phyloP scores from a whole-genome alignment of 164 flowering plant genomes.

The Houttuynia cordata region DNA sequence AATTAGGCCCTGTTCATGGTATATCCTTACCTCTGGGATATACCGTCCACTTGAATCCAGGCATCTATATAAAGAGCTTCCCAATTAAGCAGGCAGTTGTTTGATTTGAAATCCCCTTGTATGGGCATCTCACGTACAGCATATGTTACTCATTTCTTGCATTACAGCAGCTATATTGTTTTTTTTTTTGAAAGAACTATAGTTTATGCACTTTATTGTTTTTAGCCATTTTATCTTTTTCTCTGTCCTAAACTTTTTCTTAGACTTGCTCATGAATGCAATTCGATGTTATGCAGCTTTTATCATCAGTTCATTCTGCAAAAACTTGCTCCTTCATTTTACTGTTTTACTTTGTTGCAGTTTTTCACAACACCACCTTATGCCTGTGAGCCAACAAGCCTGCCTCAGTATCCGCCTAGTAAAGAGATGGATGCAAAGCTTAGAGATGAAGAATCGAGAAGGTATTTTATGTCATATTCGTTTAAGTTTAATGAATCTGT shows the following conservation, averaged over 20 bases:
- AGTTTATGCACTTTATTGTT: neutral
- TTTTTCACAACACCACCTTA: conserved; percentile 72
- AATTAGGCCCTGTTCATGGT: too few species aligned
- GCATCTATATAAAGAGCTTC: too few species aligned
- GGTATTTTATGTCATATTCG: conserved; percentile 21
- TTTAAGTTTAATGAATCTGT: neutral
- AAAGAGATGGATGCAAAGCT: conserved; percentile 96
- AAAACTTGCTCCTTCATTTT: neutral
- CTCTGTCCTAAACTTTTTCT: too few species aligned
- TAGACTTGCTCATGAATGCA: neutral
- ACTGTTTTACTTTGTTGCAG: conserved; percentile 26
- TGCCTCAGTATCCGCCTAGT: conserved; percentile 92
- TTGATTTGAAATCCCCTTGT: too few species aligned
- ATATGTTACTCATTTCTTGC: too few species aligned
- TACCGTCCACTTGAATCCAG: too few species aligned
- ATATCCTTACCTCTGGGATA: too few species aligned
- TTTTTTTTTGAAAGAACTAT: too few species aligned
- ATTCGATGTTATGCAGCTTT: neutral
- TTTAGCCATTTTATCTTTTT: neutral
- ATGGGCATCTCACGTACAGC: too few species aligned
- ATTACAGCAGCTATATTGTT: too few species aligned
- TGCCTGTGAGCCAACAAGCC: conserved; percentile 90
- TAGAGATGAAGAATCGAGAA: conserved; percentile 89
- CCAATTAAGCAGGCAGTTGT: too few species aligned
- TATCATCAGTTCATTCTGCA: neutral